phyloP scores from a whole-genome alignment of 495 filamentous ascomycete species.

The Penicillium longicatenatum region DNA sequence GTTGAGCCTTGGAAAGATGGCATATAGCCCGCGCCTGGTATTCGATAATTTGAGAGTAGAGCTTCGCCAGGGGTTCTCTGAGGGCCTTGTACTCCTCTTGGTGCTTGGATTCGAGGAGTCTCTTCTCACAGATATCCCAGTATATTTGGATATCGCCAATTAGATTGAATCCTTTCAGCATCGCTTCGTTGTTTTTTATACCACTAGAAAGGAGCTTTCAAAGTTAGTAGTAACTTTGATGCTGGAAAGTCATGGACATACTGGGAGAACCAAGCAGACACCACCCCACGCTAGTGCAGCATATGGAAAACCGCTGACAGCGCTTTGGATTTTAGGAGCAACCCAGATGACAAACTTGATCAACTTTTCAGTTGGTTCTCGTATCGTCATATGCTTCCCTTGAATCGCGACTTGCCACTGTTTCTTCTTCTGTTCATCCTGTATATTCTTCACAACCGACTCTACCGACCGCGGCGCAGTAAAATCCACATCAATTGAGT shows the following conservation, averaged over 20 bases:
- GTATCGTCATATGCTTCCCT: neutral
- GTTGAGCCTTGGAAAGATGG: conserved; percentile 29
- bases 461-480: neutral
- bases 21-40: conserved; percentile 37
- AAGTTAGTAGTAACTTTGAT: neutral
- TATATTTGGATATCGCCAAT: neutral
- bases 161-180: conserved; percentile 11
- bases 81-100: neutral
- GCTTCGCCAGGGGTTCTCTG: neutral
- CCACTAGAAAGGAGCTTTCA: conserved; percentile 4
- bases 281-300: neutral
- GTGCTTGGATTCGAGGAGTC: neutral
- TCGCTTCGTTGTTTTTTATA: conserved; percentile 1
- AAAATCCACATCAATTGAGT: neutral
- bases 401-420: neutral
- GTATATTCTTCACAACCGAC: neutral
- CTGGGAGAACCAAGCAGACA: neutral
- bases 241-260: neutral
- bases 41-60: conserved; percentile 35
- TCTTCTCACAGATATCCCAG: conserved; percentile 8
- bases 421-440: neutral
- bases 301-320: neutral
- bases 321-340: neutral
- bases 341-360: neutral
- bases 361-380: neutral